Percentiles rank a stretch among this genome's conserved stretches.
phyloP scores from a whole-genome alignment of 1,284 basidiomycete genomes.

The Erythrobasidium hasegawianum region DNA sequence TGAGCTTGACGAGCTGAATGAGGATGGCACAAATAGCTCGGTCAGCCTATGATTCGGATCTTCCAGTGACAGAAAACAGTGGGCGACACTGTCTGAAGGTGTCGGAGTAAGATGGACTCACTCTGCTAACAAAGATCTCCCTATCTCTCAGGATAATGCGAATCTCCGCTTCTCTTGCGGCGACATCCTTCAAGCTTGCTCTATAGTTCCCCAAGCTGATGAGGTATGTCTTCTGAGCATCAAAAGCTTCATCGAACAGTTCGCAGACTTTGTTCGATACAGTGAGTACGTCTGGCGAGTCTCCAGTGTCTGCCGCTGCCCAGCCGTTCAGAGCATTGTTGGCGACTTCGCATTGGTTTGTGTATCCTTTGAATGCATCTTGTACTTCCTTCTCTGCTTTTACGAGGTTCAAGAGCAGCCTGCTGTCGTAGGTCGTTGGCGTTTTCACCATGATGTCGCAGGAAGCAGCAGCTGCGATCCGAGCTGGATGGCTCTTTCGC shows the following conservation, averaged over 20 bases:
- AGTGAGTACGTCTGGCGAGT: slow-evolving; percentile 32
- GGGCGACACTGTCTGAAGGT: neutral
- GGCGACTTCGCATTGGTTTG: slow-evolving; percentile 44
- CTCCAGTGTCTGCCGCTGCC: slow-evolving; percentile 45
- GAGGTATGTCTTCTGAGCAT: slow-evolving; percentile 49
- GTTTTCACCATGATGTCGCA: slow-evolving; percentile 27
- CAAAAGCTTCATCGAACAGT: slow-evolving; percentile 47
- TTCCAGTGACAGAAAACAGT: neutral
- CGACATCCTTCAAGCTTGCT: slow-evolving; percentile 50
- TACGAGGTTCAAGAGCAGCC: slow-evolving; percentile 50
- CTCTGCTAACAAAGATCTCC: slow-evolving; percentile 51
- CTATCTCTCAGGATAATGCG: slow-evolving; percentile 50
- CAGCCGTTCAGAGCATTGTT: slow-evolving; percentile 50
- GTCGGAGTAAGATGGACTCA: slow-evolving; percentile 29
- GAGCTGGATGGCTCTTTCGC: neutral
- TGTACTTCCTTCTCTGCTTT: slow-evolving; percentile 49
- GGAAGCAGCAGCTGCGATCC: neutral
- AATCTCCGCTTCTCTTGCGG: slow-evolving; percentile 50
- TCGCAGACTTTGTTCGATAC: slow-evolving; percentile 48
- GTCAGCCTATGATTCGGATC: neutral
- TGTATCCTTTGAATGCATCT: slow-evolving; percentile 45
- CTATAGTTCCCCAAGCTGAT: slow-evolving; percentile 50
- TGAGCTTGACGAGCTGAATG: slow-evolving; percentile 48
- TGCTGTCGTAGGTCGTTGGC: slow-evolving; percentile 29
- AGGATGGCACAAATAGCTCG: neutral